Evolutionary conservation across 441 rosid species (phyloP).

Genomic region (Capsella rubella): DNA sequence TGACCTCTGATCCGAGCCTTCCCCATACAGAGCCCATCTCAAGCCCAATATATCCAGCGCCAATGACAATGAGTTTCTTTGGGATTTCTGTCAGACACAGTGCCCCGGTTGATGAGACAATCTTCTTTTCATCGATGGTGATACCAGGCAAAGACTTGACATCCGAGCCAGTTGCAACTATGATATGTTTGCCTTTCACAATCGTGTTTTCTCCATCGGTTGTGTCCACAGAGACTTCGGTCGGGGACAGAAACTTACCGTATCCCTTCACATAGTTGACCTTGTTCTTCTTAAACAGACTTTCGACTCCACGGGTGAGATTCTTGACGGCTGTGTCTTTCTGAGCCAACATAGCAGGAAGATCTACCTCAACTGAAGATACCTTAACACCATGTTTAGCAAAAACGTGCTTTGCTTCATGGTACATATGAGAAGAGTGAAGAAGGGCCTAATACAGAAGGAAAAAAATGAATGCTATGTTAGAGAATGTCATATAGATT

Average conservation of each 20-base stretch:
- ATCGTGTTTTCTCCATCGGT: constrained; percentile 76
- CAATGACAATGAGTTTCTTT: constrained; percentile 91
- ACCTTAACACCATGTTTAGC: constrained; percentile 91
- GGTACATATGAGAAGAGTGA: constrained; percentile 99
- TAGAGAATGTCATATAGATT: constrained; percentile 4
- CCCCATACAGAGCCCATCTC: constrained; percentile 99
- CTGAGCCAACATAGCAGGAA: constrained; percentile 94
- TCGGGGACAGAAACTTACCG: constrained; percentile 85
- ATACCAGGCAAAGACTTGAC: constrained; percentile 95
- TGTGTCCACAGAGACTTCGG: constrained; percentile 88
- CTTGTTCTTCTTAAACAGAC: constrained; percentile 96
- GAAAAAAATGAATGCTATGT: neutral
- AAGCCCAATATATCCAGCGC: constrained; percentile 98
- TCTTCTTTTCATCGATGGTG: constrained; percentile 90
- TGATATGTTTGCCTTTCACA: constrained; percentile 90
- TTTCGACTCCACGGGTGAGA: constrained; percentile 92
- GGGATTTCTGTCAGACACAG: constrained; percentile 77
- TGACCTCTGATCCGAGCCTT: constrained; percentile 92
- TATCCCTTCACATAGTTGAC: constrained; percentile 94
- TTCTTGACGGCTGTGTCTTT: constrained; percentile 92
- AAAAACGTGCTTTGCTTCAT: constrained; percentile 89
- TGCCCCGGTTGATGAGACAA: constrained; percentile 99
- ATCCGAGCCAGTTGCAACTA: constrained; percentile 95
- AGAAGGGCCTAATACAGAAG: constrained; percentile 74
- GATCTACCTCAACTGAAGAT: constrained; percentile 91